Percentiles rank a stretch among this genome's conserved stretches.
Conservation (phyloP, 306 rosid species). For the Ormosia semicastrata region DNA sequence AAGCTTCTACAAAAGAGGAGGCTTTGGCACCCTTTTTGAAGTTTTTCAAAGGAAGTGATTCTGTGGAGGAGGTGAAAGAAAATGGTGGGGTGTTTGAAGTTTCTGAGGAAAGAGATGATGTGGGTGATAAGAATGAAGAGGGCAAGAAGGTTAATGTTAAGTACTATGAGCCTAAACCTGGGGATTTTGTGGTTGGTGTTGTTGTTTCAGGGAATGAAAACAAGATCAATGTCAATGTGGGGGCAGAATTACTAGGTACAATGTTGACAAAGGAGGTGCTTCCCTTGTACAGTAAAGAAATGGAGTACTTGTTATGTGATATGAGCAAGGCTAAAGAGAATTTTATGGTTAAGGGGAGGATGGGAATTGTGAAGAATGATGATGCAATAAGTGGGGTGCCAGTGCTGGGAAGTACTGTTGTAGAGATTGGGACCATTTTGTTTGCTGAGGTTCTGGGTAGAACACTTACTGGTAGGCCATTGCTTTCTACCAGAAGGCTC, state of each 20-base stretch:
- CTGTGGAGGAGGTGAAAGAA: slow-evolving; percentile 35
- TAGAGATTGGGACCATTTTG: slow-evolving; percentile 69
- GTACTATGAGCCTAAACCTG: slow-evolving; percentile 82
- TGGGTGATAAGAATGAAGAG: slow-evolving; percentile 35
- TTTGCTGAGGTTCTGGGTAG: slow-evolving; percentile 90
- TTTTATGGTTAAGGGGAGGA: slow-evolving; percentile 58
- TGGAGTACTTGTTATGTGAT: slow-evolving; percentile 68
- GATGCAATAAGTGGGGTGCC: slow-evolving; percentile 44
- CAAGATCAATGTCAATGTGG: slow-evolving; percentile 73
- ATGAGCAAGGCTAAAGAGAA: slow-evolving; percentile 38
- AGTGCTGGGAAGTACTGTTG: slow-evolving; percentile 50
- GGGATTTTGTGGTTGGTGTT: slow-evolving; percentile 78
- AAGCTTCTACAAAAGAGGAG: slow-evolving; percentile 40
- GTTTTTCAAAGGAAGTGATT: slow-evolving; percentile 52
- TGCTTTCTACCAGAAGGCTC: slow-evolving; percentile 77
- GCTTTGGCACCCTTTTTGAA: slow-evolving; percentile 68
- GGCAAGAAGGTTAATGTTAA: slow-evolving; percentile 39
- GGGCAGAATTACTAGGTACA: slow-evolving; percentile 72
- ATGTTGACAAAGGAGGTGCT: slow-evolving; percentile 88
- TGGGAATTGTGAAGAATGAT: slow-evolving; percentile 57
- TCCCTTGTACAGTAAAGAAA: slow-evolving; percentile 72
- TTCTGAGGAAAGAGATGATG: slow-evolving; percentile 31
- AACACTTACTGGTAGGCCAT: slow-evolving; percentile 80
- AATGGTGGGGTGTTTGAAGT: slow-evolving; percentile 29
- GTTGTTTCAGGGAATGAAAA: slow-evolving; percentile 82